Conservation (phyloP, 2,329 filamentous ascomycete species). For the Colletotrichum karsti region DNA sequence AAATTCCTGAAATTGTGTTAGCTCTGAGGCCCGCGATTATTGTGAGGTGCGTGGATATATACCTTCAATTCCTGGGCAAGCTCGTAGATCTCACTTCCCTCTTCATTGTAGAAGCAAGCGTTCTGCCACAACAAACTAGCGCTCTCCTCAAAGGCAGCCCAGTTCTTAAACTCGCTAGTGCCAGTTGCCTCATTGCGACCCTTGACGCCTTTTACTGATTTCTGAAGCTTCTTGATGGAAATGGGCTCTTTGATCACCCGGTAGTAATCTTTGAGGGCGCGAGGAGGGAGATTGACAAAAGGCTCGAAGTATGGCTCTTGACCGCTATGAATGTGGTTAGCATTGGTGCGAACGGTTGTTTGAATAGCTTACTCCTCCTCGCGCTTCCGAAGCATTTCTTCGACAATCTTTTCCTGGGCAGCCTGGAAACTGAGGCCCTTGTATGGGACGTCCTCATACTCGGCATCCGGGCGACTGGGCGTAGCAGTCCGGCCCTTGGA, state of each 20-base stretch:
- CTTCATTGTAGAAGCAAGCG: conserved; percentile 89
- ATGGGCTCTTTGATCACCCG: conserved; percentile 82
- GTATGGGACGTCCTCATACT: conserved; percentile 68
- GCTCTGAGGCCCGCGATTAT: background rate
- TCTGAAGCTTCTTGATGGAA: conserved; percentile 80
- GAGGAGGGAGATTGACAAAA: conserved; percentile 81
- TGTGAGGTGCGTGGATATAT: conserved; percentile 18
- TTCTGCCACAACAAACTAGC: conserved; percentile 87
- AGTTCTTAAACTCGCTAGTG: conserved; percentile 77
- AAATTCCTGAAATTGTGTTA: conserved; percentile 59
- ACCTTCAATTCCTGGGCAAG: conserved; percentile 85
- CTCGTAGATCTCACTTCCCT: conserved; percentile 84
- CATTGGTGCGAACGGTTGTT: background rate
- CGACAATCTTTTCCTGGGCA: conserved; percentile 85
- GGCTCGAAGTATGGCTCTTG: conserved; percentile 76
- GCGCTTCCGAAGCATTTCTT: conserved; percentile 75
- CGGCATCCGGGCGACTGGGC: conserved; percentile 57
- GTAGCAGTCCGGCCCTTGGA: conserved; percentile 41
- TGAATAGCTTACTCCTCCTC: conserved; percentile 66
- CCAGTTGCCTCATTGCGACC: conserved; percentile 72
- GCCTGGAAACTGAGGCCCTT: conserved; percentile 81
- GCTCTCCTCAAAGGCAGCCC: conserved; percentile 83
- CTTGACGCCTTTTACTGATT: conserved; percentile 77
- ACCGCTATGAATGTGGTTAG: conserved; percentile 54
- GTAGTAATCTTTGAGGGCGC: conserved; percentile 85